A percentile compares a stretch with the other conserved stretches of the same genome.
Conservation (phyloP, 192 early-diverging fungal species). For the Umbelopsis sp. region DNA sequence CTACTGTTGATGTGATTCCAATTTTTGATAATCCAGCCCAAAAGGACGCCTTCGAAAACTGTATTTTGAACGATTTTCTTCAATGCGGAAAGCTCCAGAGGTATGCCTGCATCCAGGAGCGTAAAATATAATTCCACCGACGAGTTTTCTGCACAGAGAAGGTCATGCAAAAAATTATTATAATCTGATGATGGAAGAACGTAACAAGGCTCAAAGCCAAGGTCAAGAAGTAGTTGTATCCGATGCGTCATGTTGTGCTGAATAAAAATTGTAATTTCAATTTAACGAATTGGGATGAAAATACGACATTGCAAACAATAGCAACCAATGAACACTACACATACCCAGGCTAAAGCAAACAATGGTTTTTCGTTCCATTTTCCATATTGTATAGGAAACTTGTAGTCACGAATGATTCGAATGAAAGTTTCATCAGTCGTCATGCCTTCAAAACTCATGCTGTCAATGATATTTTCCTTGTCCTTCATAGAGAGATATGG, state of each 20-base stretch:
- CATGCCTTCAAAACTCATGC: conserved; percentile 12
- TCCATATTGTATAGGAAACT: conserved; percentile 6
- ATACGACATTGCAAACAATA: background rate
- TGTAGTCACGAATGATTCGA: conserved; percentile 2
- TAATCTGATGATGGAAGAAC: background rate
- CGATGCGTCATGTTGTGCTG: conserved; percentile 6
- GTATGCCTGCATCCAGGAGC: background rate
- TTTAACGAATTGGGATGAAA: background rate
- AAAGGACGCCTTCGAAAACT: background rate
- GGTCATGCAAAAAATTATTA: background rate
- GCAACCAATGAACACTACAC: background rate
- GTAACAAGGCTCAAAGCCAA: conserved; percentile 1
- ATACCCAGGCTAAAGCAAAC: conserved; percentile 8
- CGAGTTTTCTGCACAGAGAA: background rate
- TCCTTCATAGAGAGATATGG: background rate
- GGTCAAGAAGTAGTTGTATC: background rate
- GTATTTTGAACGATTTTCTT: conserved; percentile 2
- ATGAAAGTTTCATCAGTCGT: conserved; percentile 6
- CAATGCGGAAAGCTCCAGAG: background rate
- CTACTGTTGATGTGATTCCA: conserved; percentile 9
- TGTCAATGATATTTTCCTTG: conserved; percentile 1
- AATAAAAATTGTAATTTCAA: background rate
- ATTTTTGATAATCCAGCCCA: conserved; percentile 15
- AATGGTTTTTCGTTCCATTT: conserved; percentile 15
- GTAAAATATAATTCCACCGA: conserved; percentile 3